Conservation (phyloP, 2,329 filamentous ascomycete genomes). For the Stromatinia cepivora region DNA sequence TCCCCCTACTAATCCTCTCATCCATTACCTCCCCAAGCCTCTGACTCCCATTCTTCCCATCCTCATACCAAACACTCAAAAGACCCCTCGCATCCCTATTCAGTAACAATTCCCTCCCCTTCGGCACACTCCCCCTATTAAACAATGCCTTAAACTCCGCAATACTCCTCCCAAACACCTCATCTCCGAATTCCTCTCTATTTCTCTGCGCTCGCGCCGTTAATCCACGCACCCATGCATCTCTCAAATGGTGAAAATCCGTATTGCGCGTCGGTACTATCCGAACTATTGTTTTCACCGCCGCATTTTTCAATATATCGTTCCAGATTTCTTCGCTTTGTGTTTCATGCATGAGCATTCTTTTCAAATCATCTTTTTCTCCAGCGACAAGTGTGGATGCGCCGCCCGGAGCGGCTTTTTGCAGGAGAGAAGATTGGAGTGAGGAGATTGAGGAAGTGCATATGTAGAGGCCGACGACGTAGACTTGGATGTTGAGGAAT, state of each 20-base stretch:
- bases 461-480: conserved; percentile 91
- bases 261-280: conserved; percentile 91
- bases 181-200: conserved; percentile 59
- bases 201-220: conserved; percentile 64
- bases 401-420: conserved; percentile 65
- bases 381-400: conserved; percentile 81
- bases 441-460: conserved; percentile 77
- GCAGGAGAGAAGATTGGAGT: conserved; percentile 77
- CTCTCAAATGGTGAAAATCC: conserved; percentile 87
- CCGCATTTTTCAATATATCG: conserved; percentile 62
- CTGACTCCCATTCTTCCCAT: conserved; percentile 49
- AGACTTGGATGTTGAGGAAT: conserved; percentile 87
- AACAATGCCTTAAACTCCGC: conserved; percentile 80
- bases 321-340: conserved; percentile 75
- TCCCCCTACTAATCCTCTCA: conserved; percentile 73
- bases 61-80: conserved; percentile 67
- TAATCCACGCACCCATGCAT: conserved; percentile 86
- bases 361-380: conserved; percentile 74
- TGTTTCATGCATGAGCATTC: conserved; percentile 66
- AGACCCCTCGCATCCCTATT: conserved; percentile 64
- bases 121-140: conserved; percentile 75
- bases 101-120: conserved; percentile 75
- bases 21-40: conserved; percentile 73
- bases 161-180: conserved; percentile 73
- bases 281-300: conserved; percentile 75